Evolutionary conservation across 2,329 filamentous ascomycete genomes (phyloP).

Genomic region (Fusarium transvaalense): DNA sequence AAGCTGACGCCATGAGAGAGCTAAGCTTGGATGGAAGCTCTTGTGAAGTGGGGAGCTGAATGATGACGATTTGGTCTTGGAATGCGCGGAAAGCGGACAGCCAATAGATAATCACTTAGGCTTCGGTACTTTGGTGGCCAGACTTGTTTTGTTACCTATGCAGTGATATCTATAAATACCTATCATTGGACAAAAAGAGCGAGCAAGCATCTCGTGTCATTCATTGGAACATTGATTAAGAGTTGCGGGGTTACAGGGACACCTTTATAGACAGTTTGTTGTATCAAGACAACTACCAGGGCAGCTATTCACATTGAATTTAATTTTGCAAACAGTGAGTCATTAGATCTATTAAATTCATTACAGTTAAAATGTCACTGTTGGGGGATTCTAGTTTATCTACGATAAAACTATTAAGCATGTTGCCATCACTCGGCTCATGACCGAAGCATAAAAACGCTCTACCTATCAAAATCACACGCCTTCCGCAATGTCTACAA

Average conservation of each 20-base stretch:
- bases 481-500: too few relatives aligned
- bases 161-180: conserved; percentile 4
- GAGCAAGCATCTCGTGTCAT: conserved; percentile 4
- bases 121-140: neutral
- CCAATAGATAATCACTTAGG: conserved; percentile 24
- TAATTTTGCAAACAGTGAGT: too few relatives aligned
- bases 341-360: neutral
- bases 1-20: conserved; percentile 36
- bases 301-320: conserved; percentile 9
- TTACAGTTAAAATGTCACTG: neutral
- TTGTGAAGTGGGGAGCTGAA: conserved; percentile 27
- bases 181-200: conserved; percentile 11
- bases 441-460: too few relatives aligned
- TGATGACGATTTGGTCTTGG: conserved; percentile 17
- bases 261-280: neutral
- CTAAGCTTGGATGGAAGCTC: conserved; percentile 34
- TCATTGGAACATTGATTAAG: conserved; percentile 13
- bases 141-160: conserved; percentile 1
- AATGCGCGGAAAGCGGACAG: conserved; percentile 20
- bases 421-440: neutral
- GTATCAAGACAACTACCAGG: neutral
- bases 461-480: neutral
- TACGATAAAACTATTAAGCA: neutral
- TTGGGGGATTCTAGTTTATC: neutral
- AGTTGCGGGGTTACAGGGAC: conserved; percentile 13